A percentile compares a stretch with the other conserved stretches of the same genome.
Evolutionary conservation across 768 basidiomycete species (phyloP).

Genomic region (Termitomyces sp.): DNA sequence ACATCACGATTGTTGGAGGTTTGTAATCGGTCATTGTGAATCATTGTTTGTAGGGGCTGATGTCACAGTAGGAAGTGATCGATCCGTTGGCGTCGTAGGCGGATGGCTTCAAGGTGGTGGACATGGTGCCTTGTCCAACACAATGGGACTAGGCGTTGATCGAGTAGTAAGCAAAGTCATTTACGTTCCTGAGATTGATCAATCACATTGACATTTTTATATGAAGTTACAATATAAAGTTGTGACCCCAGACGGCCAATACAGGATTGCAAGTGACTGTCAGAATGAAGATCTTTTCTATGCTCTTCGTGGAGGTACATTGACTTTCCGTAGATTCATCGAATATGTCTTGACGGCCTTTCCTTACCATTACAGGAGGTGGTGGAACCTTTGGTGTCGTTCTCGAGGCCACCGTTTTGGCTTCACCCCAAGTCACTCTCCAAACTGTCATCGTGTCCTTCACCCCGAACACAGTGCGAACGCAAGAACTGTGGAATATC

Average conservation of each 20-base stretch:
- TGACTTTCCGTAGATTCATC: background rate
- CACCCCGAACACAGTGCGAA: constrained; percentile 19
- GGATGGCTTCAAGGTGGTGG: constrained; percentile 43
- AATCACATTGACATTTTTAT: background rate
- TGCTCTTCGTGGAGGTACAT: constrained; percentile 41
- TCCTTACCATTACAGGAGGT: constrained; percentile 21
- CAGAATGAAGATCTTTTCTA: constrained; percentile 50
- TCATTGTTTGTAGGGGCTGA: background rate
- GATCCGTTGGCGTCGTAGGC: constrained; percentile 34
- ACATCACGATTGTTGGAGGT: constrained; percentile 42
- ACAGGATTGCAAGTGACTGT: constrained; percentile 39
- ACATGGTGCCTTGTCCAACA: constrained; percentile 36
- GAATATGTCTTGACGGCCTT: background rate
- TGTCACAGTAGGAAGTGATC: constrained; percentile 24
- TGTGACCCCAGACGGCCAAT: constrained; percentile 46
- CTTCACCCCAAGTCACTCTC: constrained; percentile 28
- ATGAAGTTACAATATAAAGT: constrained; percentile 42
- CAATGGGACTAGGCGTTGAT: constrained; percentile 41
- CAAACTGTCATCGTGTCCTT: constrained; percentile 31
- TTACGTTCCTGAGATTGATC: background rate
- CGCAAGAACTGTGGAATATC: constrained; percentile 28
- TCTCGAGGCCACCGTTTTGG: constrained; percentile 29
- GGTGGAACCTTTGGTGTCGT: constrained; percentile 46
- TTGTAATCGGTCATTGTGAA: background rate
- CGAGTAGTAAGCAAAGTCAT: constrained; percentile 27